These are phyloP conservation scores for Pseudogymnoascus sp. DNA, from an alignment of 2,329 filamentous ascomycete genomes.

Conservation along the genomic window DNA sequence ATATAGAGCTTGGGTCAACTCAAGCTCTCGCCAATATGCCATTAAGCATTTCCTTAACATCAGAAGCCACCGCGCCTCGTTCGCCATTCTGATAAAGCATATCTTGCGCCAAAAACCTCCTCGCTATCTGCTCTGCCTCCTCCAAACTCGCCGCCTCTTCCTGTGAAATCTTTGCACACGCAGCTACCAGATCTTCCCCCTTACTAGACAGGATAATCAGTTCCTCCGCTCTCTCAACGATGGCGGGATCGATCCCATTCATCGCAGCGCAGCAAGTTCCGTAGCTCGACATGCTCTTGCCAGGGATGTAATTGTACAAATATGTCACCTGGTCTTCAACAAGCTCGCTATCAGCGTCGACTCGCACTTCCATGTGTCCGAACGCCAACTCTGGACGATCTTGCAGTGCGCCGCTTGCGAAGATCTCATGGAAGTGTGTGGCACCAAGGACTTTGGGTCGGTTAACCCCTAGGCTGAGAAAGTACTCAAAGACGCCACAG, in stretches of 20 bases:
- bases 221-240: constrained; percentile 69
- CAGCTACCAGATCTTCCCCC: constrained; percentile 68
- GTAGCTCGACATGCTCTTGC: constrained; percentile 72
- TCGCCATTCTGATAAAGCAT: constrained; percentile 19
- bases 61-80: background rate
- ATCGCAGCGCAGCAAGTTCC: constrained; percentile 78
- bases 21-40: constrained; percentile 16
- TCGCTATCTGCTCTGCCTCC: constrained; percentile 54
- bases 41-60: constrained; percentile 24
- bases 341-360: constrained; percentile 44
- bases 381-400: constrained; percentile 46
- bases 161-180: constrained; percentile 59
- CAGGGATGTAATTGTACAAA: constrained; percentile 61
- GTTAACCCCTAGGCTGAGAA: constrained; percentile 38
- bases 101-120: constrained; percentile 44
- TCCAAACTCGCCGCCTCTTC: constrained; percentile 60
- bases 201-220: constrained; percentile 60
- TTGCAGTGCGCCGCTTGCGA: constrained; percentile 53
- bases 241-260: constrained; percentile 67
- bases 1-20: background rate
- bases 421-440: constrained; percentile 65
- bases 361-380: constrained; percentile 63
- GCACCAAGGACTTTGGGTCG: constrained; percentile 52
- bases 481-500: constrained; percentile 49
- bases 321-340: constrained; percentile 60